Evolutionary conservation across 2,329 filamentous ascomycete species (phyloP).

Genomic region (Epichloe scottii): DNA sequence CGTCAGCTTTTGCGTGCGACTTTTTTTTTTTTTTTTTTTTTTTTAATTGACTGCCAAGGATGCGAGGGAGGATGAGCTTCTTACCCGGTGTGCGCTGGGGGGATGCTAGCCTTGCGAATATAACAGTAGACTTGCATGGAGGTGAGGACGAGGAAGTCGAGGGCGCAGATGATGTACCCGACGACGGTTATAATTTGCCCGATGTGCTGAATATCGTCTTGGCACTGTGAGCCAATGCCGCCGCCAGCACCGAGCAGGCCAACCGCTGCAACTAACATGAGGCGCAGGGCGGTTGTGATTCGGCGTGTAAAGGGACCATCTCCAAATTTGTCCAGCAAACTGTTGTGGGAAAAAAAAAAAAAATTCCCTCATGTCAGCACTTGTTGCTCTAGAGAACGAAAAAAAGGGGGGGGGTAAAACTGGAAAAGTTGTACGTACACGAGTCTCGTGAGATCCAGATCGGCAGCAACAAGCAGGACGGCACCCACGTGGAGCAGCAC

Average conservation of each 20-base stretch:
- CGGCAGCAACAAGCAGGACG: conserved; percentile 15
- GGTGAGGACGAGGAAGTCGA: conserved; percentile 9
- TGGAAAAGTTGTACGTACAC: conserved; percentile 10
- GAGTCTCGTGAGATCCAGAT: conserved; percentile 15
- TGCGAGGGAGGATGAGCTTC: neutral
- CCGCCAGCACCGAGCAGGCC: conserved; percentile 11
- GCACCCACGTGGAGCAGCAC: conserved; percentile 19
- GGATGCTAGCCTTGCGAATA: conserved; percentile 5
- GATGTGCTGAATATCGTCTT: neutral
- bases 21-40: neutral
- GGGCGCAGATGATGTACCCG: conserved; percentile 13
- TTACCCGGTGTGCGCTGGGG: conserved; percentile 10
- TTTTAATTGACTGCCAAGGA: no score
- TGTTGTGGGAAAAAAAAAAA: neutral
- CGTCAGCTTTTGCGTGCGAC: neutral
- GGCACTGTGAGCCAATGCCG: conserved; percentile 8
- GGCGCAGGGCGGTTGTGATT: conserved; percentile 9
- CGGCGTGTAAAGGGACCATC: conserved; percentile 9
- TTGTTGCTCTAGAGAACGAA: no score
- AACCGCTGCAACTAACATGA: conserved; percentile 9
- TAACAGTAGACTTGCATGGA: conserved; percentile 10
- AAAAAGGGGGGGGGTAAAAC: no score
- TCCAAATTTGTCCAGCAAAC: conserved; percentile 13
- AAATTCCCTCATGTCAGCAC: neutral
- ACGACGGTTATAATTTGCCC: conserved; percentile 11